phyloP scores from a whole-genome alignment of 1,284 basidiomycete genomes.

The Ceratobasidium sp. region DNA sequence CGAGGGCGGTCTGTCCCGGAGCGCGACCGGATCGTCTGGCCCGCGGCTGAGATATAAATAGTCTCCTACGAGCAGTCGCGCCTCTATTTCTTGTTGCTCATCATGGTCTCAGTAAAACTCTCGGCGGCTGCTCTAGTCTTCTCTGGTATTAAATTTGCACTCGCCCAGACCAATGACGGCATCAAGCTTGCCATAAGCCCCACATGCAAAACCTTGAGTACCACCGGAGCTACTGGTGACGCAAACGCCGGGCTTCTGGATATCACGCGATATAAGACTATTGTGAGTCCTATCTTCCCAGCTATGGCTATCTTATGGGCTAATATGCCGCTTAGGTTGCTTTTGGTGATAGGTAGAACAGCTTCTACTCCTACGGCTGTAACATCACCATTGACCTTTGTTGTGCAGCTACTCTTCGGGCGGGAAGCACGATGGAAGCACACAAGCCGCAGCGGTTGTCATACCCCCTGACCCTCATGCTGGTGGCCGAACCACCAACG shows the following conservation, averaged over 20 bases:
- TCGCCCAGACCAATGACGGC: not conserved
- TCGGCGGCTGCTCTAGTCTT: too few species aligned
- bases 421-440: slow-evolving; percentile 54
- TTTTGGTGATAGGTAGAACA: slow-evolving; percentile 8
- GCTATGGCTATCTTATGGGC: too few species aligned
- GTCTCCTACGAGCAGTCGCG: too few species aligned
- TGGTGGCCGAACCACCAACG: slow-evolving; percentile 58
- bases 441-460: slow-evolving; percentile 56
- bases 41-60: too few species aligned
- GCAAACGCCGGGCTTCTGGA: not conserved
- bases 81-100: too few species aligned
- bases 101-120: too few species aligned
- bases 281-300: not conserved
- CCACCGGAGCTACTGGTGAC: not conserved
- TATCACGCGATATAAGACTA: not conserved
- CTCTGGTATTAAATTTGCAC: too few species aligned
- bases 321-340: not conserved
- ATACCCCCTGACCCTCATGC: slow-evolving; percentile 55
- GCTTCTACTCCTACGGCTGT: not conserved
- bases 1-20: too few species aligned
- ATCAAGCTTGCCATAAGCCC: slow-evolving; percentile 13
- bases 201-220: not conserved
- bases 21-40: too few species aligned
- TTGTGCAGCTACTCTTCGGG: not conserved
- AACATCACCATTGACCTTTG: not conserved